Evolutionary conservation across 208 protist genomes (phyloP), one percentile per base, ranked within the genome.

Genomic region (Acanthamoeba polyphaga): DNA sequence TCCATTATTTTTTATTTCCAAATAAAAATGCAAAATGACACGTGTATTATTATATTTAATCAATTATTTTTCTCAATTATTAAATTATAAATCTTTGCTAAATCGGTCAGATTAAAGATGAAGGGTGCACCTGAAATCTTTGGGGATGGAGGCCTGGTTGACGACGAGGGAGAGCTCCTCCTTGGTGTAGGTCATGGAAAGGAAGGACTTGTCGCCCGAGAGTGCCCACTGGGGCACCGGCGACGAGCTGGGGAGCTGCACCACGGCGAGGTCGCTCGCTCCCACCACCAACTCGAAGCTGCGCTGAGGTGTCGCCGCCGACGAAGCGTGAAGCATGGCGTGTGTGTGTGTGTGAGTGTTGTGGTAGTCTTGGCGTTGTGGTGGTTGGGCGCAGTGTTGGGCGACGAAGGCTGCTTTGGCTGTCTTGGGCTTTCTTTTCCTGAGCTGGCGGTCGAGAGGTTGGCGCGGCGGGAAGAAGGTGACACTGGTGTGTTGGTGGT

Each of bases 151-250:
- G 24, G 22, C 6, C 60, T 92, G 62, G 19, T 34, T 17, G 60
- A 92, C n/a, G 27, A 92, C 60, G 22, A 92, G 51, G 43, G 87
- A 92, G 38, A 92, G 87, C 62, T 92, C 87, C 34, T 92, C 87
- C 38, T 51, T 66, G 19, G 87, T 92, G 87, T 92, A 92, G 58
- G 87, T 92, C 8, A 92, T 74, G 9, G 87, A 74, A 34, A 92
- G 60, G n/a, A 92, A 92, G 12, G 87, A 70, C 22, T 51, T 78
- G 62, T 70, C 66, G 19, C 27, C 58, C 1, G 24, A 51, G 49
- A 32, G 78, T 3, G 68, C 87, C 87, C 87, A 92, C 34, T 43
- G 10, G 3, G 87, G 87, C 19, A 92, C 19, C 0, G 51, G 0
- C 17, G 87, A 8, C 12, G 15, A 51, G 4, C 13, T 32, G 24